phyloP scores from a whole-genome alignment of 441 rosid species.

The Metrosideros polymorpha region DNA sequence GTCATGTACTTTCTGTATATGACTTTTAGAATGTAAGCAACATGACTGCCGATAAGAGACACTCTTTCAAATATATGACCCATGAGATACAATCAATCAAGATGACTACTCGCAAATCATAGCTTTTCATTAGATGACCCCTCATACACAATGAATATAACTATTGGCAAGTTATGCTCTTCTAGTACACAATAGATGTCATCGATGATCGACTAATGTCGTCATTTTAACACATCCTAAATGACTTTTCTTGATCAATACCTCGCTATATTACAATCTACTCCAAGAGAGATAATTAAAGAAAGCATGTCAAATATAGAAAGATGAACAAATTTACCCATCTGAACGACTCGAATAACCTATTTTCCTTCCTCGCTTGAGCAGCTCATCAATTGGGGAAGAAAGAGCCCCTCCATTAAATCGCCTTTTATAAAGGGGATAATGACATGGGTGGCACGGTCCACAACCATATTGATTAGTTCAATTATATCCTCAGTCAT shows the following conservation, averaged over 20 bases:
- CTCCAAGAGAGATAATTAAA: background rate
- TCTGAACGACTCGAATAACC: background rate
- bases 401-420: background rate
- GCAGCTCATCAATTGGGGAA: background rate
- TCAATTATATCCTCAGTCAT: background rate
- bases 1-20: background rate
- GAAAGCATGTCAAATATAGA: background rate
- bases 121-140: background rate
- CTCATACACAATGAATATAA: rapidly evolving
- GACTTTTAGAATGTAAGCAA: background rate
- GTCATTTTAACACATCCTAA: background rate
- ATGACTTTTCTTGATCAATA: background rate
- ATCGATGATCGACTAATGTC: background rate
- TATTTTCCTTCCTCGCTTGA: background rate
- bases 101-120: background rate
- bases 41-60: background rate
- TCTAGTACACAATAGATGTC: background rate
- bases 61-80: background rate
- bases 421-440: background rate
- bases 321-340: background rate
- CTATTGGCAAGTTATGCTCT: background rate
- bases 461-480: background rate
- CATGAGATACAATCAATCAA: background rate
- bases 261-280: background rate
- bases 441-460: background rate